Base-by-base conservation (phyloP, 495 filamentous ascomycete genomes). In the Amphirosellinia nigrospora region DNA sequence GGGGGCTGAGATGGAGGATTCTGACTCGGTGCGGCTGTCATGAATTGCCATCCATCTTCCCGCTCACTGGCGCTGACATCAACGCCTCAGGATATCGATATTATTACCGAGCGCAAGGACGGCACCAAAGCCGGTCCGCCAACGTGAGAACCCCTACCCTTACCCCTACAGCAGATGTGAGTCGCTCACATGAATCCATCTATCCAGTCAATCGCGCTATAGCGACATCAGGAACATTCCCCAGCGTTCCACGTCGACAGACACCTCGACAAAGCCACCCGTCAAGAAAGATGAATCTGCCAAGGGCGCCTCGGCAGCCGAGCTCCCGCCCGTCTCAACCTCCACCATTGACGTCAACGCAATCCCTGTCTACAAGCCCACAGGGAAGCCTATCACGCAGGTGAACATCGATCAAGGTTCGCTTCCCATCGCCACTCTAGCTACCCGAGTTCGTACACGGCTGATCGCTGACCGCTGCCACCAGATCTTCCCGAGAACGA, bases 71-170 rank as follows among this genome's bases (percentile, higher is more conserved):
- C 74, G 63, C 71, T 77, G 73, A 66, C 73, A 64, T 56, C 15
- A 23, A 10, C 10, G 53, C 59, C 77, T 79, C 45, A 97, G 88
- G 96, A 98, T 70, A 92, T 99, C 73, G 94, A 98, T 74, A 96
- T 99, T 74, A 96, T 98, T 73, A 94, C 92, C 69, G 96, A 94
- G 73, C 82, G 87, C 39, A 92, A 96, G 80, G 93, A 94, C 63
- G 91, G 91, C 69, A 82, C 88, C 13, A 91, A 91, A 68, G 84
- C 92, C 50, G 89, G 93, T 64, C 86, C 92, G 53, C 84, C 88
- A 75, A 83, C 87, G 86, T 88, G 77, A 84, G 88, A 78, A 73
- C 73, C 34, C 45, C 62, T 66, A 26, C 28, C 28, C 1, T 11
- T 41, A 39, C 8, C 59, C 30, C n/a, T 23, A n/a, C 13, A 9